A percentile compares a stretch with the other conserved stretches of the same genome.
These are phyloP conservation scores for Corymbia maculata DNA, from an alignment of 345 rosid species.

Conservation along the genomic window DNA sequence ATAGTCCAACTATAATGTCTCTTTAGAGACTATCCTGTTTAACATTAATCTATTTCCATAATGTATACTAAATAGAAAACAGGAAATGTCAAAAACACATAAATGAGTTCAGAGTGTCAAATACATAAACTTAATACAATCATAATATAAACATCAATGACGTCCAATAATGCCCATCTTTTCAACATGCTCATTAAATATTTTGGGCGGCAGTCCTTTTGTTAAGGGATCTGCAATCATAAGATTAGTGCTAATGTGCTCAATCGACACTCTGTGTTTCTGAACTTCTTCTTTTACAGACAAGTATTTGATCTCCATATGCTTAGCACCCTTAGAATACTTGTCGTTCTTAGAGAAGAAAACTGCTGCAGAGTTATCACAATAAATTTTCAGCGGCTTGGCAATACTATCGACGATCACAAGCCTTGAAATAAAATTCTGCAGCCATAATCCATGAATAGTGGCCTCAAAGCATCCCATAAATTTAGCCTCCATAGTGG, in stretches of 20 bases:
- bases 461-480: constrained; percentile 5
- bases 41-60: no score
- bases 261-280: background rate
- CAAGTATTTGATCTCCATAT: background rate
- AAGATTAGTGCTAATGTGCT: background rate
- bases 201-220: background rate
- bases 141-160: background rate
- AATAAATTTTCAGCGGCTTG: background rate
- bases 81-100: no score
- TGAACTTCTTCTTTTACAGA: background rate
- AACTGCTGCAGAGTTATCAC: background rate
- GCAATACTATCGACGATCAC: background rate
- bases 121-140: no score
- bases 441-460: background rate
- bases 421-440: constrained; percentile 6
- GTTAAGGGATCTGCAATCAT: background rate
- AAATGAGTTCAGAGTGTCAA: no score
- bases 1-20: no score
- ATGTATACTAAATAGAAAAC: no score
- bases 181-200: background rate
- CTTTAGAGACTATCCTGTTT: no score
- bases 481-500: constrained; percentile 3
- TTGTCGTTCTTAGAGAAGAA: background rate
- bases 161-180: background rate
- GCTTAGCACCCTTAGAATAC: background rate